Conservation (phyloP, 805 yeast genomes). For the Sungouiozyma intestinalis region DNA sequence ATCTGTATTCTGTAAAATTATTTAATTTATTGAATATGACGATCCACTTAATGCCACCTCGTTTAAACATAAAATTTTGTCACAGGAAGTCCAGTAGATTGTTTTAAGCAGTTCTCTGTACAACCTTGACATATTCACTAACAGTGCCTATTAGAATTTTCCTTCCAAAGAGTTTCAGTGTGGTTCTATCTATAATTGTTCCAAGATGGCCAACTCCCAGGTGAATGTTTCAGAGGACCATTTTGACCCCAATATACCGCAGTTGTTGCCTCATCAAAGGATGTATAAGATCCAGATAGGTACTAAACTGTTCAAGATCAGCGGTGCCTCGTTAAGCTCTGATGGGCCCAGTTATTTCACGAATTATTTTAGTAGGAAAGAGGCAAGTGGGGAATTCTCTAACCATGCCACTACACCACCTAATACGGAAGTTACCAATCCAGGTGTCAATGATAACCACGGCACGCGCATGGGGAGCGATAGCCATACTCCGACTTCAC, state of each 20-base stretch:
- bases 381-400: not conserved
- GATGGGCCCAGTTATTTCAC: constrained; percentile 90
- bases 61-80: no score
- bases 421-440: not conserved
- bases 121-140: no score
- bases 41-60: no score
- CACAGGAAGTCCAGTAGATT: no score
- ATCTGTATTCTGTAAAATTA: no score
- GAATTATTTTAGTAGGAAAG: constrained; percentile 37
- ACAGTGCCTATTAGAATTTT: no score
- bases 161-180: not conserved
- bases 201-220: not conserved
- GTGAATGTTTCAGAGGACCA: constrained; percentile 6
- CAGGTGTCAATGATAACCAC: not conserved
- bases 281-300: constrained; percentile 69
- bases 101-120: no score
- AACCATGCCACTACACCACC: not conserved
- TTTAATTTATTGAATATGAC: no score
- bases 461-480: not conserved
- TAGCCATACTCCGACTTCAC: constrained; percentile 8
- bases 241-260: constrained; percentile 14
- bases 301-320: constrained; percentile 38
- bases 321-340: constrained; percentile 77
- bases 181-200: no score
- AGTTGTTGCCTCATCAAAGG: constrained; percentile 50